Conservation (phyloP, 768 basidiomycete species). For the Amyloporia xantha region DNA sequence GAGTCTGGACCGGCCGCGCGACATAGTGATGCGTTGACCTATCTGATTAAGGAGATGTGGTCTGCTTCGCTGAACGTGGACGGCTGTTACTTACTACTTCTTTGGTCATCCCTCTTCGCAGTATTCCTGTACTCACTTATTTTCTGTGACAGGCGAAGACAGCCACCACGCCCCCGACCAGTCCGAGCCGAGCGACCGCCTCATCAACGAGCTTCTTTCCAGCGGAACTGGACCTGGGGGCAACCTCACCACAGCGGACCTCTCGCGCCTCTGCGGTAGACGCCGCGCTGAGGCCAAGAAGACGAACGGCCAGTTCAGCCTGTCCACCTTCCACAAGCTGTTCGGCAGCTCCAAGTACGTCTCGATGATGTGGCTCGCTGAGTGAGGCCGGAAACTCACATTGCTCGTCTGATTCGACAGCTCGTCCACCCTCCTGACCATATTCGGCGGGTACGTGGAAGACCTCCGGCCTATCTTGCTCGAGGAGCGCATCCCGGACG, state of each 20-base stretch:
- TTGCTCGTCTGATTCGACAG: slow-evolving; percentile 36
- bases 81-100: no score
- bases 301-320: slow-evolving; percentile 51
- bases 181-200: slow-evolving; percentile 36
- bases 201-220: slow-evolving; percentile 50
- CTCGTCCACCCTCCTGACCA: slow-evolving; percentile 48
- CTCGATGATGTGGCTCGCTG: neutral
- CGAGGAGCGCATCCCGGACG: slow-evolving; percentile 65
- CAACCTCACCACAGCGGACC: slow-evolving; percentile 47
- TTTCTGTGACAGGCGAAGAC: slow-evolving; percentile 47
- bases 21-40: no score
- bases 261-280: slow-evolving; percentile 50
- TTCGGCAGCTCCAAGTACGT: slow-evolving; percentile 67
- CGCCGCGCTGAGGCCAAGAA: slow-evolving; percentile 51
- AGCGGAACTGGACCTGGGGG: slow-evolving; percentile 49
- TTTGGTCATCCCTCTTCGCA: neutral
- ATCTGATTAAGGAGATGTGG: no score
- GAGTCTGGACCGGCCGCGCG: no score
- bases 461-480: slow-evolving; percentile 50
- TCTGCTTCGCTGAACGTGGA: no score
- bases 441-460: slow-evolving; percentile 57
- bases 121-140: neutral
- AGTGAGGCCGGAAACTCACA: neutral
- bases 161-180: slow-evolving; percentile 43
- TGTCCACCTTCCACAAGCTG: slow-evolving; percentile 43